Evolutionary conservation across 768 basidiomycete genomes (phyloP), one percentile per base, ranked within the genome.

Genomic region (Clavaria fumosa): DNA sequence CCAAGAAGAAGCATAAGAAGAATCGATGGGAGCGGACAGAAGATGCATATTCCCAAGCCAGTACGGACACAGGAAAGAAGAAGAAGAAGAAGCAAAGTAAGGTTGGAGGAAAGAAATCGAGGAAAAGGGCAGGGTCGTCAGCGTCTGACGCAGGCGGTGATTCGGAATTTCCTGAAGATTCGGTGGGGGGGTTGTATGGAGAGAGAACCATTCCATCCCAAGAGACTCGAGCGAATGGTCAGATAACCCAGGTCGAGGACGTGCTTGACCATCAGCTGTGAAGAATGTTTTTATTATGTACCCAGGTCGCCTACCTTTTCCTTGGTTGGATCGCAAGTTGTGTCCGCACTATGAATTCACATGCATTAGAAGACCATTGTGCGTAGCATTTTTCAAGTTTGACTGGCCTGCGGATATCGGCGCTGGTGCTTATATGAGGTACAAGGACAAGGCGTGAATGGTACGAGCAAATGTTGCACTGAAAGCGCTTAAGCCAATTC

Each of bases 1-100:
- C 72, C 58, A 72, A 72, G 57, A 75, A 78, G 58, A 77, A 76
- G 47, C 70, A 71, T 36, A 88, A 85, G 69, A 86, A 88, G 56
- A 85, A 89, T 48, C 64, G 85, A 41, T 88, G 79, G 78, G 83
- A 77, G 42, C 66, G 79, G 55, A 86, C 84, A 22, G 82, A 85
- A 56, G 85, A 89, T 53, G 85, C 84, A 23, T 79, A 86, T 48
- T 63, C 60, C 49, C 58, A 53, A 34, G 52, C 54, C 37, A 55
- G 50, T 47, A 67, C 60, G 50, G 66, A 61, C 51, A 81, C 70
- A 61, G 69, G 61, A 43, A 80, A 70, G 64, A 80, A 75, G 61
- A 76, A 70, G 59, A 70, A 69, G 52, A 66, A 58, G 46, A 62
- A 60, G 45, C 64, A 60, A 43, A 61, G 67, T 14, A 61, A 66